These are phyloP conservation scores for Diplogelasinospora grovesii DNA, from an alignment of 495 filamentous ascomycete species.

Conservation along the genomic window DNA sequence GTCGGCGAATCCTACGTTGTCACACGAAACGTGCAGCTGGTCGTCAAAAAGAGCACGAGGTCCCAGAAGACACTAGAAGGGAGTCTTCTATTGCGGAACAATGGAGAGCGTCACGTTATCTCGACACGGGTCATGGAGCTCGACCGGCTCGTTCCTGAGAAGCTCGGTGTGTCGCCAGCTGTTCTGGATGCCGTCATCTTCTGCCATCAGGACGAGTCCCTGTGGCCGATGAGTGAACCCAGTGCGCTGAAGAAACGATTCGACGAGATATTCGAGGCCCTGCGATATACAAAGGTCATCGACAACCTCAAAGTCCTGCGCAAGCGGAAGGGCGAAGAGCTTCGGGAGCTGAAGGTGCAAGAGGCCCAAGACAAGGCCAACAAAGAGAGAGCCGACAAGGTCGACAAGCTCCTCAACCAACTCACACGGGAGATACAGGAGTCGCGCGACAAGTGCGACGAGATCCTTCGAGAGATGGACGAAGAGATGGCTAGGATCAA, in stretches of 20 bases:
- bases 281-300: slow-evolving; percentile 95
- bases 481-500: slow-evolving; percentile 35
- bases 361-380: slow-evolving; percentile 74
- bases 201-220: slow-evolving; percentile 94
- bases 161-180: slow-evolving; percentile 84
- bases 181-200: slow-evolving; percentile 94
- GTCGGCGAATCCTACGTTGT: slow-evolving; percentile 71
- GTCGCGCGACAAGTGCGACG: slow-evolving; percentile 49
- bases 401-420: slow-evolving; percentile 53
- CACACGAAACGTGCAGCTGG: slow-evolving; percentile 75
- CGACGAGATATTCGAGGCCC: slow-evolving; percentile 94
- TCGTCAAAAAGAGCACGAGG: slow-evolving; percentile 71
- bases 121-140: slow-evolving; percentile 75
- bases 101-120: slow-evolving; percentile 71
- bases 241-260: slow-evolving; percentile 80
- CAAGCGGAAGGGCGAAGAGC: slow-evolving; percentile 75
- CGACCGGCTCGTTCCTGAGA: slow-evolving; percentile 74
- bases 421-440: slow-evolving; percentile 69
- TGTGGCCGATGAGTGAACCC: slow-evolving; percentile 97
- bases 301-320: slow-evolving; percentile 80
- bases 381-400: slow-evolving; percentile 76
- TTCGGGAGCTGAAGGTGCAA: slow-evolving; percentile 60
- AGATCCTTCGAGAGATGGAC: slow-evolving; percentile 44
- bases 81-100: slow-evolving; percentile 61
- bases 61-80: slow-evolving; percentile 75